These are phyloP conservation scores for Galerina sulciceps DNA, from an alignment of 768 basidiomycete genomes.

Conservation along the genomic window DNA sequence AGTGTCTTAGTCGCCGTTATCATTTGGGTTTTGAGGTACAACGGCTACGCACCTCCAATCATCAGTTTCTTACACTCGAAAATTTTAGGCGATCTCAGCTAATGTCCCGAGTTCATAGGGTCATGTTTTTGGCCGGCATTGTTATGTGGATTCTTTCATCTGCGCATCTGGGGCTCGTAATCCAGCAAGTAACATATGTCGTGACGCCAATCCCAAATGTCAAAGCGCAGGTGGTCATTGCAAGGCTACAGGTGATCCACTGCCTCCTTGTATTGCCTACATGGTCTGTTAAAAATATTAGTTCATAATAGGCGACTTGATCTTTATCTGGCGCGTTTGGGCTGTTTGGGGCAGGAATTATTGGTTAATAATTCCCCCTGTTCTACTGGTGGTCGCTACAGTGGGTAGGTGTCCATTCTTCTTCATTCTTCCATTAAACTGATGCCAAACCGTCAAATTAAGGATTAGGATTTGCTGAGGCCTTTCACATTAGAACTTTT, in stretches of 20 bases:
- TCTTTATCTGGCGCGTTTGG: constrained; percentile 6
- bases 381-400: background rate
- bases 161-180: constrained; percentile 9
- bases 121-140: constrained; percentile 5
- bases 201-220: constrained; percentile 8
- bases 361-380: background rate
- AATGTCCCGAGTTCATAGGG: background rate
- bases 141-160: constrained; percentile 4
- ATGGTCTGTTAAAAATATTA: background rate
- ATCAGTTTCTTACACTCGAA: background rate
- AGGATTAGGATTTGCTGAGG: too few relatives aligned
- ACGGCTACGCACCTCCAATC: too few relatives aligned
- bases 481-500: background rate
- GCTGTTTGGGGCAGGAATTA: constrained; percentile 3
- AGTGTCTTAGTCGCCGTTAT: too few relatives aligned
- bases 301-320: constrained; percentile 5
- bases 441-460: too few relatives aligned
- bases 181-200: constrained; percentile 6
- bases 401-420: background rate
- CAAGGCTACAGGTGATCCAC: background rate
- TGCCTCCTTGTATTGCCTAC: too few relatives aligned
- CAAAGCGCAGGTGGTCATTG: constrained; percentile 1
- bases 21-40: too few relatives aligned
- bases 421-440: too few relatives aligned
- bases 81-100: background rate